Percentiles rank a stretch among this genome's conserved stretches.
Conservation (phyloP, 306 rosid genomes). For the Betula pendula region DNA sequence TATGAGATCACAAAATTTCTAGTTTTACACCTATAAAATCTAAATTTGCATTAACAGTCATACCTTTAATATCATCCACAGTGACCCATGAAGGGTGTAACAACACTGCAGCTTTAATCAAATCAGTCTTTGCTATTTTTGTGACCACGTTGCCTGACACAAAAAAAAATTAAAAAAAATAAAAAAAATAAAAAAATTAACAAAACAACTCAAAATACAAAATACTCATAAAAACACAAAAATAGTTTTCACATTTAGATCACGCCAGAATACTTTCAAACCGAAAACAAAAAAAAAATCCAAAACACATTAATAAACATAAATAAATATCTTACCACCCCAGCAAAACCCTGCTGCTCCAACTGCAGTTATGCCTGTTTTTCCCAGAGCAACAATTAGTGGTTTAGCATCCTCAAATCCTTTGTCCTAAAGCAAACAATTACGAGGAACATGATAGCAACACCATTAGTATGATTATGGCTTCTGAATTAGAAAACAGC, state of each 20-base stretch:
- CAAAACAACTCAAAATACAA: no score
- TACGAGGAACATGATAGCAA: neutral
- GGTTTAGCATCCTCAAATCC: neutral
- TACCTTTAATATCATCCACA: constrained; percentile 2
- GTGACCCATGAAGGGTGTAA: constrained; percentile 20
- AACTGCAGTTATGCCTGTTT: neutral
- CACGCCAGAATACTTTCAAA: no score
- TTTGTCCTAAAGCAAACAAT: neutral
- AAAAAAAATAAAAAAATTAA: neutral
- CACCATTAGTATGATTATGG: neutral
- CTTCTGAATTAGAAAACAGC: neutral
- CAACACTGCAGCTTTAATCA: constrained; percentile 9
- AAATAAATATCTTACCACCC: neutral
- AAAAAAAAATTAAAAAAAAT: neutral
- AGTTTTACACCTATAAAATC: neutral
- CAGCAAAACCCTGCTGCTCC: constrained; percentile 15
- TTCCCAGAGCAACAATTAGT: neutral
- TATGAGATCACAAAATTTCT: no score
- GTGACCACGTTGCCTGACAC: neutral
- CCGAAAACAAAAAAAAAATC: neutral
- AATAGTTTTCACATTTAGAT: no score
- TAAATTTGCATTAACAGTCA: neutral
- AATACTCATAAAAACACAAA: no score
- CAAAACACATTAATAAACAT: neutral
- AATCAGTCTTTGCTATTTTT: neutral